A percentile compares a stretch with the other conserved stretches of the same genome.
These are phyloP conservation scores for Rhododendron williamsianum DNA, from an alignment of 148 eudicot species.

Conservation along the genomic window DNA sequence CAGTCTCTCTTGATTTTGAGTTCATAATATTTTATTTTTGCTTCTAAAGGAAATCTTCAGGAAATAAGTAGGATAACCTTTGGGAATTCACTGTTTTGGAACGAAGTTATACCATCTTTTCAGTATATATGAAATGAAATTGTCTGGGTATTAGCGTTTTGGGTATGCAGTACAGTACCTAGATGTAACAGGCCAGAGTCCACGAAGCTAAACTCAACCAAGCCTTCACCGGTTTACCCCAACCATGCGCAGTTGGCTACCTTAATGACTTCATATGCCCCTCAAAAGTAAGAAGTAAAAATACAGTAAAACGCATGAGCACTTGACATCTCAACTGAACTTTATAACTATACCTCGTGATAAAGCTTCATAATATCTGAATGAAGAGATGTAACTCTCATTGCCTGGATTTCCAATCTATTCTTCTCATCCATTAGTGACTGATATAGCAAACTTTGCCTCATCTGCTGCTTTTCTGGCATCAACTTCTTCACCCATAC, in stretches of 20 bases:
- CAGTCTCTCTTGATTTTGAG: neutral
- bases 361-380: slow-evolving; percentile 63
- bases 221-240: neutral
- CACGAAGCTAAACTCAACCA: neutral
- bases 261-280: neutral
- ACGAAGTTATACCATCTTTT: neutral
- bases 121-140: neutral
- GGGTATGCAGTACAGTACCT: neutral
- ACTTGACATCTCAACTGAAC: slow-evolving; percentile 8
- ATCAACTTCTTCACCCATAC: slow-evolving; percentile 67
- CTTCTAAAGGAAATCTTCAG: neutral
- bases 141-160: neutral
- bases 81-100: neutral
- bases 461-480: slow-evolving; percentile 70
- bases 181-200: neutral
- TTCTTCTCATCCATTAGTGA: slow-evolving; percentile 75
- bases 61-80: neutral
- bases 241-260: neutral
- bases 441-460: slow-evolving; percentile 61
- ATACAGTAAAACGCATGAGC: neutral
- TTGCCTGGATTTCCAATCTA: slow-evolving; percentile 54
- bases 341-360: slow-evolving; percentile 51
- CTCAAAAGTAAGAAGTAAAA: neutral
- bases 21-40: neutral
- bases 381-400: slow-evolving; percentile 55